Percentiles rank a stretch among this genome's conserved stretches.
phyloP scores from a whole-genome alignment of 2,329 filamentous ascomycete species.

The Plenodomus tracheiphilus region DNA sequence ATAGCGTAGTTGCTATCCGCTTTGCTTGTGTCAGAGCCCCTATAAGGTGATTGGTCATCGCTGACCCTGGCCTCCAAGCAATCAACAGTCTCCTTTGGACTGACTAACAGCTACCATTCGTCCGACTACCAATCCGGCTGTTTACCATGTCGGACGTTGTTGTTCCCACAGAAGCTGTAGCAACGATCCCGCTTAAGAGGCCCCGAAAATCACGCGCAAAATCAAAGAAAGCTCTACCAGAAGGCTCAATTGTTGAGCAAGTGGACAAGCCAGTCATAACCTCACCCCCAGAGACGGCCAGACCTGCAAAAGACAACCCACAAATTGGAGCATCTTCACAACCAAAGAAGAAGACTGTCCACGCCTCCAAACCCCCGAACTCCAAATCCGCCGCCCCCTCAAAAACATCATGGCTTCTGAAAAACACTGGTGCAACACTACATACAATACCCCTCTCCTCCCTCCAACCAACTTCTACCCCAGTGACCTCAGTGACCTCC shows the following conservation, averaged over 20 bases:
- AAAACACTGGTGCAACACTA: conserved; percentile 8
- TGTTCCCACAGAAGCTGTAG: background rate
- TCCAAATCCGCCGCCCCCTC: background rate
- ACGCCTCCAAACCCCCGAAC: background rate
- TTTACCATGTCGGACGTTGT: background rate
- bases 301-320: background rate
- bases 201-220: background rate
- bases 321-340: background rate
- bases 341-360: background rate
- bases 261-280: background rate
- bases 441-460: conserved; percentile 4
- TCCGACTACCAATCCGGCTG: background rate
- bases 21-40: background rate
- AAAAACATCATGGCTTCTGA: conserved; percentile 19
- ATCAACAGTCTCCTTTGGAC: too few relatives aligned
- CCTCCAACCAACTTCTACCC: background rate
- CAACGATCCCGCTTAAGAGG: background rate
- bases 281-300: too few relatives aligned
- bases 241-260: background rate
- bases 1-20: background rate
- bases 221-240: background rate
- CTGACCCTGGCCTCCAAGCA: background rate
- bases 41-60: background rate
- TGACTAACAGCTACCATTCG: background rate
- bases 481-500: background rate